Conservation (phyloP, 2,329 filamentous ascomycete genomes). For the Curvularia hawaiiensis region DNA sequence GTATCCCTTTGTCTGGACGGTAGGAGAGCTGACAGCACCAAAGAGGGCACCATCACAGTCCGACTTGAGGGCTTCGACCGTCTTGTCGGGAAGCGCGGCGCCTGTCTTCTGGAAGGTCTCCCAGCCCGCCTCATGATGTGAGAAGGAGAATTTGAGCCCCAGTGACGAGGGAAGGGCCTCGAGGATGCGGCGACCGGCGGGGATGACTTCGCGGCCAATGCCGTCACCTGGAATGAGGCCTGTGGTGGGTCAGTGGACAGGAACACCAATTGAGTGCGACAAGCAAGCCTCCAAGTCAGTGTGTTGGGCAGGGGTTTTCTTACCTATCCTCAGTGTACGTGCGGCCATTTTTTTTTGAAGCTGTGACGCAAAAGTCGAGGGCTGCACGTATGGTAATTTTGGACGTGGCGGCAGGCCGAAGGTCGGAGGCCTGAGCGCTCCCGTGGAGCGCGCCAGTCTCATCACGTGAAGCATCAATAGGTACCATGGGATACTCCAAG, state of each 20-base stretch:
- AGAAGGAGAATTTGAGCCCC: constrained; percentile 90
- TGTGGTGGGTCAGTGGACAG: constrained; percentile 43
- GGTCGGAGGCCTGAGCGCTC: constrained; percentile 11
- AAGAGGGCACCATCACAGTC: constrained; percentile 97
- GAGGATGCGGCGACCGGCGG: constrained; percentile 85
- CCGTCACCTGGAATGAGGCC: constrained; percentile 97
- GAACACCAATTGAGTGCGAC: constrained; percentile 6
- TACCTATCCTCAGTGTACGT: constrained; percentile 41
- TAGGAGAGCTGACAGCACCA: constrained; percentile 90
- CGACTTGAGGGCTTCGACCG: constrained; percentile 82
- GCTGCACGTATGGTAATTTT: constrained; percentile 21
- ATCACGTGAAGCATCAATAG: not conserved
- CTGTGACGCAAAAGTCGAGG: constrained; percentile 15
- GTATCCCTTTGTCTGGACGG: constrained; percentile 89
- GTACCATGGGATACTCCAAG: not conserved
- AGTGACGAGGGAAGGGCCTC: constrained; percentile 93
- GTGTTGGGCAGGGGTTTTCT: not conserved
- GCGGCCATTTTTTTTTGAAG: constrained; percentile 35
- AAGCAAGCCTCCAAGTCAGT: not conserved
- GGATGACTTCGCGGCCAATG: constrained; percentile 98
- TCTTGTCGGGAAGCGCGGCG: constrained; percentile 84
- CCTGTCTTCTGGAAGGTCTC: constrained; percentile 92
- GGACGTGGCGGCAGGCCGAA: constrained; percentile 22
- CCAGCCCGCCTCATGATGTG: constrained; percentile 91
- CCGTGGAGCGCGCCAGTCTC: not conserved